Conservation (phyloP, 371 early-diverging fungal genomes). For the Mucor saturninus region DNA sequence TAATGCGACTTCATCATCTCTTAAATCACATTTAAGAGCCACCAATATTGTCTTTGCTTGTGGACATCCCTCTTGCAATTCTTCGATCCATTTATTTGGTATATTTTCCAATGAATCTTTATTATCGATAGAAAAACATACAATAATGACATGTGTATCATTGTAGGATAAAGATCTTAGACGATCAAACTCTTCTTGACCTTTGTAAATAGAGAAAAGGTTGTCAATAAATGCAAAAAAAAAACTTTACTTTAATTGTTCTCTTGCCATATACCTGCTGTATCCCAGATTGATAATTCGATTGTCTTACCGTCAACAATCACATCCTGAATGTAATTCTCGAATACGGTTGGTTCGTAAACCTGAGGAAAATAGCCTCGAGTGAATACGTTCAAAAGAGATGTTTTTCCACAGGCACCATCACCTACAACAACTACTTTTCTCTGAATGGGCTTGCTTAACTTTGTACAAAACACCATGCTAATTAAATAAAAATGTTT, state of each 20-base stretch:
- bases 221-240: neutral
- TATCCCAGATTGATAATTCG: slow-evolving; percentile 91
- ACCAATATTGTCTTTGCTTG: slow-evolving; percentile 56
- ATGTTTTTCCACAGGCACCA: slow-evolving; percentile 75
- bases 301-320: slow-evolving; percentile 80
- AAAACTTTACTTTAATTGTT: no score
- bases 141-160: slow-evolving; percentile 59
- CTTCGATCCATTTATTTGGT: slow-evolving; percentile 56
- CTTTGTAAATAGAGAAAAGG: slow-evolving; percentile 37
- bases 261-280: slow-evolving; percentile 70
- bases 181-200: slow-evolving; percentile 73
- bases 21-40: slow-evolving; percentile 65
- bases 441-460: slow-evolving; percentile 18
- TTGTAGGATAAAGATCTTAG: slow-evolving; percentile 60
- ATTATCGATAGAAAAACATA: slow-evolving; percentile 65
- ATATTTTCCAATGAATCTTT: slow-evolving; percentile 66
- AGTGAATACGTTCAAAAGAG: slow-evolving; percentile 62
- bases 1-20: slow-evolving; percentile 40
- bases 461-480: slow-evolving; percentile 8
- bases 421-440: slow-evolving; percentile 52
- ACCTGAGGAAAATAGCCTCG: slow-evolving; percentile 63
- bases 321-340: slow-evolving; percentile 84
- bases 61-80: slow-evolving; percentile 51
- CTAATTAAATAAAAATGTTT: slow-evolving; percentile 3
- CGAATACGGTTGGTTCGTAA: slow-evolving; percentile 83